Base-by-base conservation (phyloP, 768 basidiomycete species). In the Rubroboletus satanas region DNA sequence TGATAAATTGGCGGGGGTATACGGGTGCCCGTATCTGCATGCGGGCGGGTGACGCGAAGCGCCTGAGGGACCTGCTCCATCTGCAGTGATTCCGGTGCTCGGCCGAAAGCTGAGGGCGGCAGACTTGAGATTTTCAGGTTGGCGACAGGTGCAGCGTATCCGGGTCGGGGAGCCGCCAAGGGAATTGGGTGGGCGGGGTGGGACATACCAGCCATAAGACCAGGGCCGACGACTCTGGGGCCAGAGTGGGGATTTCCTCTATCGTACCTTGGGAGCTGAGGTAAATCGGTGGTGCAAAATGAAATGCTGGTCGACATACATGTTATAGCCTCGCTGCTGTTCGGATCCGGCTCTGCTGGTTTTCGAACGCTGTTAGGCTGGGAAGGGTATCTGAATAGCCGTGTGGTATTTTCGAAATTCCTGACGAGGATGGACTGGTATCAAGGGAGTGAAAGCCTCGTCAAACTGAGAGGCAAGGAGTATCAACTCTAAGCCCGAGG, bases 81-180 rank as follows among this genome's bases (percentile, higher is more conserved):
- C 44, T 74, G 66, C 44, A 69, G 64, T 38, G 50, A 52, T 50
- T 31, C 42, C n/a, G 39, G 41, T 41, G 59, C 54, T 49, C 56
- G 65, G 35, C 58, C 57, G 26, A 62, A 56, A 18, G 77, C 73
- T 12, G 75, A 68, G 2, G 77, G 74, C 29, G 74, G 72, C 2
- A 80, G 81, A 41, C 74, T 79, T 5, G 81, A 71, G 31, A 87
- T 72, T 58, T 82, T 84, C 33, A 88, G 79, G 2, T 81, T 85
- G 14, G 85, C 75, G 29, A 89, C 79, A 33, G 85, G 84, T 3
- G 85, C 82, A 31, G 85, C 81, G 61, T 90, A 90, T 7, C 88
- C 88, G 4, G 88, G 88, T 36, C 79, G 79, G 26, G 88, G 88
- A 3, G 87, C 83, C 4, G 82, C 86, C 57, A 90, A 81, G 9